Conservation (phyloP, 441 rosid species). For the Pelargonium australe region DNA sequence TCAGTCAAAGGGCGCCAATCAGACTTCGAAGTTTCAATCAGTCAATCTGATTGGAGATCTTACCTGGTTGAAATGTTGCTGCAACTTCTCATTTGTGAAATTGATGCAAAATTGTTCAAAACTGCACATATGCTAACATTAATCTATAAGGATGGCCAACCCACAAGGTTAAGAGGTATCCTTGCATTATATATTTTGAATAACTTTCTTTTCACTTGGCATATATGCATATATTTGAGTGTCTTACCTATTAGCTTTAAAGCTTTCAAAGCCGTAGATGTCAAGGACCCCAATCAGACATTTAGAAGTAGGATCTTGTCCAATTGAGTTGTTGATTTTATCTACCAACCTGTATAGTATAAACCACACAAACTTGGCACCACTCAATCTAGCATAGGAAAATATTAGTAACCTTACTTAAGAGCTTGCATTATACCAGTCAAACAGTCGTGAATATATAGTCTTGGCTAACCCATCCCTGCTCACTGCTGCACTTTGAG, state of each 20-base stretch:
- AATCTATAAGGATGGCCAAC: slow-evolving; percentile 12
- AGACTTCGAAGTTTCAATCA: slow-evolving; percentile 9
- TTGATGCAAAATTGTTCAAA: slow-evolving; percentile 98
- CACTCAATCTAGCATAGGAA: not conserved
- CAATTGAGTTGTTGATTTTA: slow-evolving; percentile 68
- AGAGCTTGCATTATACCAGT: slow-evolving; percentile 43
- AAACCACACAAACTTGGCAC: slow-evolving; percentile 12
- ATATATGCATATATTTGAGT: not conserved
- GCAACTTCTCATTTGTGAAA: slow-evolving; percentile 97
- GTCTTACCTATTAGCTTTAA: slow-evolving; percentile 81
- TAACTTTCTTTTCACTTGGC: not conserved
- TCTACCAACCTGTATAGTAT: slow-evolving; percentile 58
- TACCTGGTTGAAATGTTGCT: slow-evolving; percentile 98
- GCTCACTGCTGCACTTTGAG: slow-evolving; percentile 63
- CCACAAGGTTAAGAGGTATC: not conserved
- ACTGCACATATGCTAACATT: slow-evolving; percentile 38
- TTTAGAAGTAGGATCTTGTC: slow-evolving; percentile 70
- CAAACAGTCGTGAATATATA: slow-evolving; percentile 66
- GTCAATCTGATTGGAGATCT: slow-evolving; percentile 17
- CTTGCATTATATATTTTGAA: not conserved
- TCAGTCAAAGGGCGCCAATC: slow-evolving; percentile 12
- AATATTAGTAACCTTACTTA: slow-evolving; percentile 4
- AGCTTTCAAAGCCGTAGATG: slow-evolving; percentile 95
- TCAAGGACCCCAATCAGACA: slow-evolving; percentile 78
- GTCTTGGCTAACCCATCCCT: slow-evolving; percentile 90